These are phyloP conservation scores for Pichia sp. DNA, from an alignment of 1,139 yeast species.

Conservation along the genomic window DNA sequence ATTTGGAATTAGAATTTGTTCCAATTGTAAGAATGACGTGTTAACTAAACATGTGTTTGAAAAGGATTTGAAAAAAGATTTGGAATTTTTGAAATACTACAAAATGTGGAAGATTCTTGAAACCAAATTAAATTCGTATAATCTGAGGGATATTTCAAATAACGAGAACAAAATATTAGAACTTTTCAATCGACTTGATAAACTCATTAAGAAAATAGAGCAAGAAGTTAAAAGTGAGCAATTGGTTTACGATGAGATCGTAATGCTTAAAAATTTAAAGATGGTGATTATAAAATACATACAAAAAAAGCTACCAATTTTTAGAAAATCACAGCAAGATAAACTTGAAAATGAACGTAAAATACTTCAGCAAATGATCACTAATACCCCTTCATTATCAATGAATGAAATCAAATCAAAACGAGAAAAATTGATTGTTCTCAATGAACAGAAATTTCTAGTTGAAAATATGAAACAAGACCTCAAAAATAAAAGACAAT, in stretches of 20 bases:
- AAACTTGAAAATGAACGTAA: slow-evolving; percentile 11
- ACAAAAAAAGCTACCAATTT: slow-evolving; percentile 46
- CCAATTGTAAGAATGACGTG: slow-evolving; percentile 55
- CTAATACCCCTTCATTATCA: slow-evolving; percentile 27
- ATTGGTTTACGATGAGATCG: slow-evolving; percentile 18
- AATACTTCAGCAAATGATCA: slow-evolving; percentile 5
- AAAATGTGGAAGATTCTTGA: slow-evolving; percentile 31
- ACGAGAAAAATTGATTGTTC: slow-evolving; percentile 75
- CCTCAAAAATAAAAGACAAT: slow-evolving; percentile 58
- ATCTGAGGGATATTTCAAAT: slow-evolving; percentile 14
- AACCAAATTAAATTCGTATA: slow-evolving; percentile 28
- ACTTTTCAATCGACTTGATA: slow-evolving; percentile 16
- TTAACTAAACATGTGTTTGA: slow-evolving; percentile 47
- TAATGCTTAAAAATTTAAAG: slow-evolving; percentile 39
- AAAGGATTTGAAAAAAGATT: slow-evolving; percentile 27
- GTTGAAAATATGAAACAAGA: slow-evolving; percentile 56
- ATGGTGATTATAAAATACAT: slow-evolving; percentile 39
- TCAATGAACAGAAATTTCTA: slow-evolving; percentile 74
- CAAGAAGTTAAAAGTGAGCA: slow-evolving; percentile 6
- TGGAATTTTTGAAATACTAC: slow-evolving; percentile 27
- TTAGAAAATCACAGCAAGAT: slow-evolving; percentile 30
- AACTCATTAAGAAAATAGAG: slow-evolving; percentile 14
- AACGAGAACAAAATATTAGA: slow-evolving; percentile 9
- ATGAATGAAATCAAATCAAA: slow-evolving; percentile 48
- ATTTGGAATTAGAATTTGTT: slow-evolving; percentile 46